phyloP scores from a whole-genome alignment of 257 asterid genomes.

The Cinchona pubescens region DNA sequence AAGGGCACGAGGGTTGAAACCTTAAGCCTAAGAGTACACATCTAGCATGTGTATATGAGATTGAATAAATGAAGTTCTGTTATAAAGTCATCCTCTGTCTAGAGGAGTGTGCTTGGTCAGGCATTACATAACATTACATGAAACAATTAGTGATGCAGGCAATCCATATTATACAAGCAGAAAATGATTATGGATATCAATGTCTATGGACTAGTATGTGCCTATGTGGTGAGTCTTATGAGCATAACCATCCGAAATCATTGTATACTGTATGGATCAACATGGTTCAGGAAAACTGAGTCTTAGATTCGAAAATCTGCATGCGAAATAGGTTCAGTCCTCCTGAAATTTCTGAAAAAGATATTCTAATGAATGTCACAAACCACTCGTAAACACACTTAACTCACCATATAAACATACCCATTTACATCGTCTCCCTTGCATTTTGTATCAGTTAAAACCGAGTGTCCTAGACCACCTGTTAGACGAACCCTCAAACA shows the following conservation, averaged over 20 bases:
- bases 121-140: neutral
- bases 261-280: no score
- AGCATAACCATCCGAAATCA: neutral
- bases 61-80: no score
- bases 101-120: neutral
- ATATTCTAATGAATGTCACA: no score
- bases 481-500: no score
- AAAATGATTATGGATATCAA: neutral
- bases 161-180: neutral
- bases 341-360: no score
- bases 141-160: neutral
- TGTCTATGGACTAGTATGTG: neutral
- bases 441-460: no score
- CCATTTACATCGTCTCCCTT: no score
- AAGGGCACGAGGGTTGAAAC: neutral
- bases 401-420: no score
- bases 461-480: no score
- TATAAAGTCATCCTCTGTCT: neutral
- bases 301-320: neutral
- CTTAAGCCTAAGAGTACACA: no score
- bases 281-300: neutral
- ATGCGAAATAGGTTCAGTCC: neutral
- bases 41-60: no score
- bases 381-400: no score
- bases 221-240: neutral